phyloP scores from a whole-genome alignment of 2,329 filamentous ascomycete genomes.

The Colletotrichum zoysiae region DNA sequence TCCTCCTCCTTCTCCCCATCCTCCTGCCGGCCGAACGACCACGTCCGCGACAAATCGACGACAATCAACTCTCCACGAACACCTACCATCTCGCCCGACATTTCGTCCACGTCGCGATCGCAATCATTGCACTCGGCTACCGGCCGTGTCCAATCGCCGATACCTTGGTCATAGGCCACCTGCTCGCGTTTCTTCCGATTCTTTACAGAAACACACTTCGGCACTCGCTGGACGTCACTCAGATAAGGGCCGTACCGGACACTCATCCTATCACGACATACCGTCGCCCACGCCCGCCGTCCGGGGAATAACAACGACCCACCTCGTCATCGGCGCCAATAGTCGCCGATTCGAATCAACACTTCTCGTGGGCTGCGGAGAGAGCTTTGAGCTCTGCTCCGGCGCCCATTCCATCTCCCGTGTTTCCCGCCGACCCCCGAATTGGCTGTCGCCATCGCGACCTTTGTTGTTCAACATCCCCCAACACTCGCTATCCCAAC shows the following conservation, averaged over 20 bases:
- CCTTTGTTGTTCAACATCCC: slow-evolving; percentile 34
- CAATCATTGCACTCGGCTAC: slow-evolving; percentile 15
- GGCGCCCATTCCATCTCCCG: slow-evolving; percentile 40
- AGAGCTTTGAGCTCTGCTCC: slow-evolving; percentile 47
- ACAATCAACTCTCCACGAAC: slow-evolving; percentile 20
- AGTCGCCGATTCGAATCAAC: slow-evolving; percentile 27
- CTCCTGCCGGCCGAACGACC: slow-evolving; percentile 6
- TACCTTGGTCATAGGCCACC: slow-evolving; percentile 22
- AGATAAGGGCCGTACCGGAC: slow-evolving; percentile 29
- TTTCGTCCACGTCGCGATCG: slow-evolving; percentile 27
- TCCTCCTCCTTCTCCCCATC: neutral
- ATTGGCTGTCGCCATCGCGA: slow-evolving; percentile 38
- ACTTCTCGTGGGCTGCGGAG: slow-evolving; percentile 43
- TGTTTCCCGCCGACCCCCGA: slow-evolving; percentile 18
- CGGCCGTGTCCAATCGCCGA: slow-evolving; percentile 9
- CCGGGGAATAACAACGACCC: neutral
- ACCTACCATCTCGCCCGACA: slow-evolving; percentile 23
- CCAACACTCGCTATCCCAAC: slow-evolving; percentile 27
- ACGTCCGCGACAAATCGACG: slow-evolving; percentile 20
- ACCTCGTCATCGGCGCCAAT: slow-evolving; percentile 31
- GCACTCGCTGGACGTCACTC: slow-evolving; percentile 12
- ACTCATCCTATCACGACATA: slow-evolving; percentile 40
- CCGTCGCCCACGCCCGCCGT: slow-evolving; percentile 13
- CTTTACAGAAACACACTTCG: slow-evolving; percentile 9
- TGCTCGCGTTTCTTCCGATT: slow-evolving; percentile 29